Percentiles rank a stretch among this genome's conserved stretches.
Conservation (phyloP, 148 eudicot species). For the Chenopodium formosanum region DNA sequence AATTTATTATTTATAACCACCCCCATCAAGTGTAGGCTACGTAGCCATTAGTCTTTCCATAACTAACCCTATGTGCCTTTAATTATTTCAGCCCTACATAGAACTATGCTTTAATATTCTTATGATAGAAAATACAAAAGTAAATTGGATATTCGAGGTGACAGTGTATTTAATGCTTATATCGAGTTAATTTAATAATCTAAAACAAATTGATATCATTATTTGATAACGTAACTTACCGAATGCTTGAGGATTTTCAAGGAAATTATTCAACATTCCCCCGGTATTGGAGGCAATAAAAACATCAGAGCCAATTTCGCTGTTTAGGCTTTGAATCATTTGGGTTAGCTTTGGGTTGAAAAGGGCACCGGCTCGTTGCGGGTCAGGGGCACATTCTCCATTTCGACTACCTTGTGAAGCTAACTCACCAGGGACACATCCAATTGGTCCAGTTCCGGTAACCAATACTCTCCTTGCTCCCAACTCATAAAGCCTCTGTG, state of each 20-base stretch:
- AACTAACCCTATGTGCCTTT: background rate
- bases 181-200: no score
- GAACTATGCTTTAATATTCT: no score
- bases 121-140: no score
- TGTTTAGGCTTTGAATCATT: slow-evolving; percentile 37
- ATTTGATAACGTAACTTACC: slow-evolving; percentile 34
- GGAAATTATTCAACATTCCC: slow-evolving; percentile 47
- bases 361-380: slow-evolving; percentile 35
- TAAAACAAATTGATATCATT: background rate
- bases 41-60: no score
- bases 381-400: slow-evolving; percentile 52
- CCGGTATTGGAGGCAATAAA: slow-evolving; percentile 49
- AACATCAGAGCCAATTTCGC: slow-evolving; percentile 47
- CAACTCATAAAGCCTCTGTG: slow-evolving; percentile 60
- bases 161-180: no score
- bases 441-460: slow-evolving; percentile 75
- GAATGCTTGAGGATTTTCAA: slow-evolving; percentile 50
- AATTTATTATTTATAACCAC: no score
- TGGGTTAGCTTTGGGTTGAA: slow-evolving; percentile 36
- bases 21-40: no score
- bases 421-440: slow-evolving; percentile 71
- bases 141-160: no score
- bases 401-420: slow-evolving; percentile 38
- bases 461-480: slow-evolving; percentile 77
- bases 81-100: background rate